These are phyloP conservation scores for Eimeria brunetti DNA, from an alignment of 169 alveolate species.

Conservation along the genomic window DNA sequence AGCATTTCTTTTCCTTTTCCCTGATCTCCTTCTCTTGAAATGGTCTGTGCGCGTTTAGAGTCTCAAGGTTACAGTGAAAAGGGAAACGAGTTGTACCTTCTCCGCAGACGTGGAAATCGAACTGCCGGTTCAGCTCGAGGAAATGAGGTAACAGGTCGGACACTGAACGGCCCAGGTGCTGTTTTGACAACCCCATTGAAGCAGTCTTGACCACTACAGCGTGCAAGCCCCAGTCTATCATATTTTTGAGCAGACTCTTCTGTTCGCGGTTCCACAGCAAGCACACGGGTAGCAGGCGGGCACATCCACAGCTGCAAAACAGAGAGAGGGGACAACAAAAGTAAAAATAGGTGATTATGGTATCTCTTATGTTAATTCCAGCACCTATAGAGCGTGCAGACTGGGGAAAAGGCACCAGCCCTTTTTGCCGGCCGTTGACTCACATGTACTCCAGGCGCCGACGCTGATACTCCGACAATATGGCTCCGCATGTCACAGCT, in stretches of 20 bases:
- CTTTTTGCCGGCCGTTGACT: background rate
- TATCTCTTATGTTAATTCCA: background rate
- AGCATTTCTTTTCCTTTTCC: background rate
- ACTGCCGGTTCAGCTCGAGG: constrained; percentile 84
- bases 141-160: constrained; percentile 76
- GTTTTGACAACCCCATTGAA: constrained; percentile 92
- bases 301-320: constrained; percentile 61
- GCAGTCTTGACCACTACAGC: constrained; percentile 83
- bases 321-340: background rate
- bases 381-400: background rate
- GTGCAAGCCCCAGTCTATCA: constrained; percentile 70
- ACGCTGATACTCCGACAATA: constrained; percentile 97
- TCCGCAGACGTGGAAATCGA: constrained; percentile 98
- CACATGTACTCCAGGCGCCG: constrained; percentile 97
- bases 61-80: background rate
- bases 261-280: constrained; percentile 72
- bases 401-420: background rate
- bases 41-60: background rate
- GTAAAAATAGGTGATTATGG: background rate
- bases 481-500: constrained; percentile 98
- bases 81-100: constrained; percentile 89
- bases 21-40: background rate
- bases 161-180: constrained; percentile 94
- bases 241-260: constrained; percentile 68
- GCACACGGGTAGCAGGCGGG: constrained; percentile 52